Percentiles rank a stretch among this genome's conserved stretches.
Conservation (phyloP, 73 alveolate genomes). For the Symbiodinium pilosum region DNA sequence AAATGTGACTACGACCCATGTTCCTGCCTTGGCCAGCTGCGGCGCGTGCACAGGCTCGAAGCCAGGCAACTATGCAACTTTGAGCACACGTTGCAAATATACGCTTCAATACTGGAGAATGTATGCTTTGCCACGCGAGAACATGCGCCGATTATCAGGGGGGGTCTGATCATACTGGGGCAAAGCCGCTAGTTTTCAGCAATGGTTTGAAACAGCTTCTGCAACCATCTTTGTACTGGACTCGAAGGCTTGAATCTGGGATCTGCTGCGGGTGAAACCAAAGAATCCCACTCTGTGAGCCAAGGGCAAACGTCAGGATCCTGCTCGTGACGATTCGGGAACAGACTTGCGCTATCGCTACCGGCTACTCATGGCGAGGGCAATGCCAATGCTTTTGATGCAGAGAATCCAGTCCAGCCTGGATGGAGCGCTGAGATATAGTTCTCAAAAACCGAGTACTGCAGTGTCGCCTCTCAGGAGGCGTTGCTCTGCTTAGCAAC, state of each 20-base stretch:
- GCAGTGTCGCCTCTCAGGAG: constrained; percentile 58
- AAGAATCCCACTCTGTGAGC: neutral
- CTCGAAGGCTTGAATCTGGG: no score
- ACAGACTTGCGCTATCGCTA: neutral
- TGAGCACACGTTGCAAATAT: no score
- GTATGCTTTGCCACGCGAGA: no score
- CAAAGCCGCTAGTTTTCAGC: no score
- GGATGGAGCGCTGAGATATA: constrained; percentile 93
- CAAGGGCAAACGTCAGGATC: neutral
- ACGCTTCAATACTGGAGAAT: no score
- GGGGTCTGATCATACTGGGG: no score
- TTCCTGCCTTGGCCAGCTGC: constrained; percentile 4
- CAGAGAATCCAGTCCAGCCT: constrained; percentile 22
- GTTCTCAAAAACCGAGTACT: constrained; percentile 91
- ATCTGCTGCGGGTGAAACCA: constrained; percentile 28
- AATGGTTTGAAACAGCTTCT: no score
- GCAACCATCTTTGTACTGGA: no score
- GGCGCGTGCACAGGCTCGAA: neutral
- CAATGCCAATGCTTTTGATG: neutral
- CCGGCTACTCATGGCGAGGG: neutral
- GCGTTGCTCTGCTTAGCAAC: no score
- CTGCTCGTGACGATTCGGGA: neutral
- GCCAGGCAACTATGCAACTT: neutral
- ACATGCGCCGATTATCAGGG: no score
- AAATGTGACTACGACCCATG: no score